Conservation (phyloP, 2,329 filamentous ascomycete genomes). For the Thielaviopsis euricoi region DNA sequence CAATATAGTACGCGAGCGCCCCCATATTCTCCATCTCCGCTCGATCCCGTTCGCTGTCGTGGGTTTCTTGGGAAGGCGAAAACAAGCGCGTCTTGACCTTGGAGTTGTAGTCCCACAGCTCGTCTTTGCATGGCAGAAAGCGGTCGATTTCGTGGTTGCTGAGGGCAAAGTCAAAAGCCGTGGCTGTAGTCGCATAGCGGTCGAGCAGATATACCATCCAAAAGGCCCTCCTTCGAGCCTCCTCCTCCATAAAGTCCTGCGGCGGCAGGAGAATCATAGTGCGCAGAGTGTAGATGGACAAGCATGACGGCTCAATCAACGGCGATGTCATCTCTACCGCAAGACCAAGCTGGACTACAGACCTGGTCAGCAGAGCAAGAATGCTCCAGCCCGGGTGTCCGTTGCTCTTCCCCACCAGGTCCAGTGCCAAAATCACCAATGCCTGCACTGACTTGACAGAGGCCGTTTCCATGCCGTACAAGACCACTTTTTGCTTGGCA, state of each 20-base stretch:
- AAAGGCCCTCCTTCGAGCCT: constrained; percentile 68
- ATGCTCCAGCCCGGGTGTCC: constrained; percentile 87
- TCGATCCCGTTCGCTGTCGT: background rate
- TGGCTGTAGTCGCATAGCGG: constrained; percentile 77
- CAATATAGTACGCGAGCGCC: constrained; percentile 78
- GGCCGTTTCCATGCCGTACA: constrained; percentile 79
- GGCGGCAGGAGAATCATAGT: constrained; percentile 74
- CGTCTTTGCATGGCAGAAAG: constrained; percentile 71
- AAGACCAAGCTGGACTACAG: constrained; percentile 73
- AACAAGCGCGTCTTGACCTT: constrained; percentile 79
- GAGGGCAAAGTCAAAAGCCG: constrained; percentile 80
- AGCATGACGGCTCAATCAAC: constrained; percentile 59
- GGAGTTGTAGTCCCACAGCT: constrained; percentile 69
- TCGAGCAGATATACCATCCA: constrained; percentile 92
- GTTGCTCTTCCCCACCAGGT: constrained; percentile 73
- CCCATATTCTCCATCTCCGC: constrained; percentile 68
- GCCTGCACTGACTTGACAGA: constrained; percentile 80
- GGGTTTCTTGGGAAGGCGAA: constrained; percentile 18
- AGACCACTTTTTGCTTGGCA: constrained; percentile 71
- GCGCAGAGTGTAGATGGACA: constrained; percentile 76
- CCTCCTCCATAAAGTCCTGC: constrained; percentile 76
- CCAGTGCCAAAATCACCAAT: constrained; percentile 69
- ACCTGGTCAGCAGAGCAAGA: constrained; percentile 73
- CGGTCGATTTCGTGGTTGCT: constrained; percentile 83
- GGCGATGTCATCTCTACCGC: constrained; percentile 70